Base-by-base conservation (phyloP, 768 basidiomycete genomes). In the Lactarius indigo region DNA sequence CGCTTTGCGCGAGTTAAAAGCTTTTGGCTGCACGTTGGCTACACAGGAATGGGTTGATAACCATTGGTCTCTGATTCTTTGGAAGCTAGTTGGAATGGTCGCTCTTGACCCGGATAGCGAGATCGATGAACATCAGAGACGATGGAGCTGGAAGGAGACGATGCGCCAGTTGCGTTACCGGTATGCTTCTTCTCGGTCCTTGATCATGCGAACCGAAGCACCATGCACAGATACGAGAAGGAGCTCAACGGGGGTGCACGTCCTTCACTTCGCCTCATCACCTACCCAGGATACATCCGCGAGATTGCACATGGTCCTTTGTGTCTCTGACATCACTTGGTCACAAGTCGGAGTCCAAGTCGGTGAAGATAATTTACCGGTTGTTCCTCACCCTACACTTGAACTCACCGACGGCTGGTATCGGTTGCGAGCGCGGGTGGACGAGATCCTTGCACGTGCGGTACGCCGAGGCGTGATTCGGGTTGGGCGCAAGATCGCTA, bases 331-430 rank as follows among this genome's bases (percentile, higher is more conserved):
- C 33, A 86, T 98, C 42, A 76, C 76, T 6, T 89, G 86, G 85
- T 77, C 81, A 8, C 74, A 81, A 37, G 70, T 70, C 23, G 76
- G 75, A 3, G 65, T 50, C 23, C 50, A 50, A 26, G 50, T 76
- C 3, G 75, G 78, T 30, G 78, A 81, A 1, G 77, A 82, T 35
- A 78, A 79, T 4, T 59, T 75, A 23, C 71, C 78, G 5, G 72
- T 76, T 31, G 78, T 78, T 28, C 73, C 79, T 3, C 76, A 81
- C 70, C 84, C 88, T 0, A 84, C 87, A 69, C 76, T 99, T 7
- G 97, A 98, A 76, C 78, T 98, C n/a, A 95, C 94, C 0, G 97
- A 99, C 74, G 97, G 97, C 17, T 99, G 97, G 97, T 99, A 99
- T 72, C 80, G 88, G 33, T 80, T 98, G 8, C 85, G 87, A 17